These are phyloP conservation scores for Calonectria fujianensis DNA, from an alignment of 2,329 filamentous ascomycete genomes.

Conservation along the genomic window DNA sequence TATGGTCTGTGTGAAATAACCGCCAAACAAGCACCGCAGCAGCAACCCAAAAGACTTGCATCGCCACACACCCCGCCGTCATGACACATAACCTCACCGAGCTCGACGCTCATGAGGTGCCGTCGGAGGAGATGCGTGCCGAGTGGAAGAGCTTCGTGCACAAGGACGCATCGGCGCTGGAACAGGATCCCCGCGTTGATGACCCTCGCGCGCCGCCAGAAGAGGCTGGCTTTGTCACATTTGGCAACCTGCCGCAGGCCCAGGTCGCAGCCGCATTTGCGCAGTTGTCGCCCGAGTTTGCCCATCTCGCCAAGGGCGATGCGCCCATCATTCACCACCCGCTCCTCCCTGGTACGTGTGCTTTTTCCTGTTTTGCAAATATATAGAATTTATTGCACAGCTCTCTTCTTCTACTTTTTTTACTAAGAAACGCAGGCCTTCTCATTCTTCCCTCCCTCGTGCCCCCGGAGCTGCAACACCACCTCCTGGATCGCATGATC, in stretches of 20 bases:
- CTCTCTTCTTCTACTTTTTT: not conserved
- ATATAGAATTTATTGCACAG: not conserved
- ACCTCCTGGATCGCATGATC: constrained; percentile 83
- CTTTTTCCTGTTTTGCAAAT: not conserved
- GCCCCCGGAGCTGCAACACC: constrained; percentile 79
- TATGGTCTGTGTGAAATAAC: not conserved
- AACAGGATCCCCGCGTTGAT: constrained; percentile 74
- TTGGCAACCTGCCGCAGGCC: constrained; percentile 65
- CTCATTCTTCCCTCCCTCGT: constrained; percentile 85
- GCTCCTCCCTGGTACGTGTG: constrained; percentile 79
- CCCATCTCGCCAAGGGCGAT: constrained; percentile 60
- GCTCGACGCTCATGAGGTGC: constrained; percentile 86
- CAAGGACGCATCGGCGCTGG: constrained; percentile 71
- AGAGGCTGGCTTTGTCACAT: constrained; percentile 66
- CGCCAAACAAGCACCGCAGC: not conserved
- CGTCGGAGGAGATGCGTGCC: constrained; percentile 80
- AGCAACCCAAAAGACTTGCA: not conserved
- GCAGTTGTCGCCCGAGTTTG: constrained; percentile 60
- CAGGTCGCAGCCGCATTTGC: constrained; percentile 67
- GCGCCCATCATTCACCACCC: constrained; percentile 77
- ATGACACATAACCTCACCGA: constrained; percentile 59
- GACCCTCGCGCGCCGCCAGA: constrained; percentile 65
- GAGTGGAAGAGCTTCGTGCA: constrained; percentile 86
- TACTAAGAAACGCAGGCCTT: constrained; percentile 75
- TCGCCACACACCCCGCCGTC: constrained; percentile 25